Percentiles rank a stretch among this genome's conserved stretches.
These are phyloP conservation scores for Azolla pinnata DNA, from an alignment of 75 land plant species.

Conservation along the genomic window DNA sequence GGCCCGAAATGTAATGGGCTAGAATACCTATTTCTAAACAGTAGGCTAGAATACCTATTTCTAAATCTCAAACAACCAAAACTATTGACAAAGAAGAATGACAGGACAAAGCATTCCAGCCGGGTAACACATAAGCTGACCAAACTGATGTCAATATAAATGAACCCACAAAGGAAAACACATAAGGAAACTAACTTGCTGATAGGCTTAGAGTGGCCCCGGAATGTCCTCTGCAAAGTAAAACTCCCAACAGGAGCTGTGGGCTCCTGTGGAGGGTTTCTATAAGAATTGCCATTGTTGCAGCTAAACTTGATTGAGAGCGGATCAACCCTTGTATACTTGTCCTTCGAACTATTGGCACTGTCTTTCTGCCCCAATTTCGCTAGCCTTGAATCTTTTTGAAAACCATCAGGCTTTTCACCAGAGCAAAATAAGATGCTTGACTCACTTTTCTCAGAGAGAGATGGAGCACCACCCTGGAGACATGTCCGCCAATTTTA, in stretches of 20 bases:
- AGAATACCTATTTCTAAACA: too few relatives aligned
- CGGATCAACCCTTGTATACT: background rate
- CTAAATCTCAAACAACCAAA: too few relatives aligned
- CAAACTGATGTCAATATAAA: background rate
- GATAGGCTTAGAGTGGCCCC: conserved; percentile 31
- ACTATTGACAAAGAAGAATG: too few relatives aligned
- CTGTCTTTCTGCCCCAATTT: background rate
- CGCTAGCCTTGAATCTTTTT: background rate
- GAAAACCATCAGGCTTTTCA: background rate
- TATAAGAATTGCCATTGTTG: too few relatives aligned
- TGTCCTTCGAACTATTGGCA: background rate
- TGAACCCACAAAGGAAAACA: background rate
- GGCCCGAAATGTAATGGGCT: too few relatives aligned
- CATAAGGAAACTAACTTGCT: conserved; percentile 23
- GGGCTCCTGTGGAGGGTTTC: too few relatives aligned
- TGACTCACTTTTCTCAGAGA: background rate
- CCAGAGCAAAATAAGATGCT: background rate
- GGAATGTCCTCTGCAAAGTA: conserved; percentile 20
- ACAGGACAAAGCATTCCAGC: too few relatives aligned
- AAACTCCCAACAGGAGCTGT: conserved; percentile 17
- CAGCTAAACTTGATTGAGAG: background rate
- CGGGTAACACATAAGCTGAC: too few relatives aligned
- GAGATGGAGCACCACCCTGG: too few relatives aligned
- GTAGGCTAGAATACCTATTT: too few relatives aligned
- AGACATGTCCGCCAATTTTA: too few relatives aligned